A percentile compares a stretch with the other conserved stretches of the same genome.
Evolutionary conservation across 2,329 filamentous ascomycete species (phyloP).

Genomic region (Fusarium sp.): DNA sequence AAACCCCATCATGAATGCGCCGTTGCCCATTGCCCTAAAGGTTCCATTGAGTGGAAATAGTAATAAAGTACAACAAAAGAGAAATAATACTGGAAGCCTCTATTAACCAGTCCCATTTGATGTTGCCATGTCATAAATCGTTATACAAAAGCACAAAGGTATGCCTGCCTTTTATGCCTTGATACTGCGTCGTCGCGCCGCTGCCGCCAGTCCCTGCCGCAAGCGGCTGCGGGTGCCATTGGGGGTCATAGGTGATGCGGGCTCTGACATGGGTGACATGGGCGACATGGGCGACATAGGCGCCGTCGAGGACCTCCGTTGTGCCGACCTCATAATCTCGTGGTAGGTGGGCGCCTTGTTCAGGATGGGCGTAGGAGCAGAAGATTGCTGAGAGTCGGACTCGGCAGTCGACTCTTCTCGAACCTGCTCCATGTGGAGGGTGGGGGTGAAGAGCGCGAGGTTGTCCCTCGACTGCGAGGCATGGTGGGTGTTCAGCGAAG

Average conservation of each 20-base stretch:
- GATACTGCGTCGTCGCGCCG: slow-evolving; percentile 59
- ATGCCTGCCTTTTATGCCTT: slow-evolving; percentile 49
- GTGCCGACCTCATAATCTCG: slow-evolving; percentile 62
- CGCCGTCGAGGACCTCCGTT: slow-evolving; percentile 55
- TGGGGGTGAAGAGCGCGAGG: slow-evolving; percentile 46
- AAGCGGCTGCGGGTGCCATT: slow-evolving; percentile 46
- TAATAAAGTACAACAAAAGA: slow-evolving; percentile 39
- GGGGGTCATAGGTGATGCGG: slow-evolving; percentile 47
- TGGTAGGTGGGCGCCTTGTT: slow-evolving; percentile 61
- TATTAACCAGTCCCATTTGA: slow-evolving; percentile 36
- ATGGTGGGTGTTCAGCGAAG: slow-evolving; percentile 59
- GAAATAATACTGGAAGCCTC: slow-evolving; percentile 38
- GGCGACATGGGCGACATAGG: slow-evolving; percentile 43
- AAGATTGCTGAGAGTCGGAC: slow-evolving; percentile 33
- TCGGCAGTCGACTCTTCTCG: slow-evolving; percentile 51
- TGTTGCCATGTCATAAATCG: slow-evolving; percentile 44
- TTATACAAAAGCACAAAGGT: slow-evolving; percentile 35
- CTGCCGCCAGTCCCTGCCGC: slow-evolving; percentile 44
- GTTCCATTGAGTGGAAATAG: slow-evolving; percentile 31
- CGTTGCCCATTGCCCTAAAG: slow-evolving; percentile 31
- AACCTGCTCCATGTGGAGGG: slow-evolving; percentile 54
- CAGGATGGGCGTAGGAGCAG: slow-evolving; percentile 42
- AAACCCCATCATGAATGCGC: slow-evolving; percentile 34
- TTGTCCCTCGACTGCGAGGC: slow-evolving; percentile 56
- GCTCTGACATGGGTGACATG: slow-evolving; percentile 49